Conservation (phyloP, 768 basidiomycete species). For the Podaxis rugospora region DNA sequence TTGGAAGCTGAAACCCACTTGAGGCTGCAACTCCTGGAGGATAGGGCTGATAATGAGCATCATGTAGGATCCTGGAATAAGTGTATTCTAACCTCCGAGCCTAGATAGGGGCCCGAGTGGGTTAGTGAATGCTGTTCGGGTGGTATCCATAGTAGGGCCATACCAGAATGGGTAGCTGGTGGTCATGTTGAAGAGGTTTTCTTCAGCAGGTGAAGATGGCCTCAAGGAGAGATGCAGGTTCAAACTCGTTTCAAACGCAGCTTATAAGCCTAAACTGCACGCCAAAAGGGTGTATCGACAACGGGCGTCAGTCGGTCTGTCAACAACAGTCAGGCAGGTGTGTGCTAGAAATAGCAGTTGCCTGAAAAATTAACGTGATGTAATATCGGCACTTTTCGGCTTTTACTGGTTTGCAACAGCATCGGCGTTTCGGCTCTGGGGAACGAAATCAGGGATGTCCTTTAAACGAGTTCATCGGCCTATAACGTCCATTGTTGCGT, state of each 20-base stretch:
- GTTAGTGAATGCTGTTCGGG: not conserved
- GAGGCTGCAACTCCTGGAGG: constrained; percentile 56
- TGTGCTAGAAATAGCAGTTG: not conserved
- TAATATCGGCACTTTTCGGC: constrained; percentile 10
- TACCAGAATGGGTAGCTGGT: constrained; percentile 48
- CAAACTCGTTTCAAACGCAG: not conserved
- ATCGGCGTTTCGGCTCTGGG: not conserved
- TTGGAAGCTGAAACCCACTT: constrained; percentile 33
- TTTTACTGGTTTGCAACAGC: not conserved
- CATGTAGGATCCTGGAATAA: not conserved
- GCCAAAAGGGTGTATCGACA: not conserved
- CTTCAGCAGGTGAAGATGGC: not conserved
- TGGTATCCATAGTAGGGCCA: constrained; percentile 15
- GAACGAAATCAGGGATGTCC: not conserved
- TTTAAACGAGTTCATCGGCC: not conserved
- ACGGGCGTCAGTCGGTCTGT: not conserved
- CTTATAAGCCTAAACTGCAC: constrained; percentile 2
- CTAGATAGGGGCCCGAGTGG: constrained; percentile 26
- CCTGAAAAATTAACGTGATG: constrained; percentile 1
- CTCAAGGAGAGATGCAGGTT: not conserved
- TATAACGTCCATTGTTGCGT: not conserved
- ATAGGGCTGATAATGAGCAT: constrained; percentile 10
- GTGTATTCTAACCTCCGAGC: constrained; percentile 53
- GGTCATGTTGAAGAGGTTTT: constrained; percentile 27
- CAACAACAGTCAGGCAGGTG: not conserved